A percentile compares a stretch with the other conserved stretches of the same genome.
Evolutionary conservation across 192 early-diverging fungal genomes (phyloP).

Genomic region (Entomortierella beljakovae): DNA sequence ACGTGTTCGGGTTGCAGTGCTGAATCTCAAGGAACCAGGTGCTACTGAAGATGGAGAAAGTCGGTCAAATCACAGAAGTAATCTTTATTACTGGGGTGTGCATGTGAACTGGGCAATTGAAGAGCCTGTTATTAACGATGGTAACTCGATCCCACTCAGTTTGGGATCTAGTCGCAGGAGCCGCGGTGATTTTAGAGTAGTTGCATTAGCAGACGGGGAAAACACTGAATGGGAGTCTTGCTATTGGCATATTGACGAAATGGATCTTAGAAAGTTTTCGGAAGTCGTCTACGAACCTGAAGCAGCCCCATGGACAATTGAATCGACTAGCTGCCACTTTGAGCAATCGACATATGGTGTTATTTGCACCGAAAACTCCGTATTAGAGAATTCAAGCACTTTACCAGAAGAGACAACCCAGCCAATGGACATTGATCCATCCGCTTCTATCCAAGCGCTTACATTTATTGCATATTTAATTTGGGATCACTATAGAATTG

Average conservation of each 20-base stretch:
- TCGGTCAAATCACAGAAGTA: neutral
- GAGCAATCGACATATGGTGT: conserved; percentile 11
- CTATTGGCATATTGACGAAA: conserved; percentile 26
- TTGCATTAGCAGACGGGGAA: conserved; percentile 26
- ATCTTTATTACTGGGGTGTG: conserved; percentile 39
- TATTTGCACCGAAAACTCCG: neutral
- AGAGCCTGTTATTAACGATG: neutral
- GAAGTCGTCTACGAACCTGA: neutral
- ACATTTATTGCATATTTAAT: conserved; percentile 33
- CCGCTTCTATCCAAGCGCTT: neutral
- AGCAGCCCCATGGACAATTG: neutral
- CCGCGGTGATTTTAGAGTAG: conserved; percentile 19
- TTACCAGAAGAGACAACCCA: neutral
- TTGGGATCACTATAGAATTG: conserved; percentile 40
- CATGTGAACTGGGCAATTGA: conserved; percentile 28
- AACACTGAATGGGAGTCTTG: conserved; percentile 22
- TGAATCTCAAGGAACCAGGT: neutral
- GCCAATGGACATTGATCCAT: neutral
- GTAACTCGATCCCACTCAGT: neutral
- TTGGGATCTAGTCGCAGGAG: neutral
- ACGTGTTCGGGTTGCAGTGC: neutral
- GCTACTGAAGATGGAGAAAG: too few relatives aligned
- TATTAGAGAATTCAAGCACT: neutral
- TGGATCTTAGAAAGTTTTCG: neutral
- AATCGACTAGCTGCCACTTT: conserved; percentile 11